phyloP scores from a whole-genome alignment of 139 green algal species.

The Coelastrella sp. region DNA sequence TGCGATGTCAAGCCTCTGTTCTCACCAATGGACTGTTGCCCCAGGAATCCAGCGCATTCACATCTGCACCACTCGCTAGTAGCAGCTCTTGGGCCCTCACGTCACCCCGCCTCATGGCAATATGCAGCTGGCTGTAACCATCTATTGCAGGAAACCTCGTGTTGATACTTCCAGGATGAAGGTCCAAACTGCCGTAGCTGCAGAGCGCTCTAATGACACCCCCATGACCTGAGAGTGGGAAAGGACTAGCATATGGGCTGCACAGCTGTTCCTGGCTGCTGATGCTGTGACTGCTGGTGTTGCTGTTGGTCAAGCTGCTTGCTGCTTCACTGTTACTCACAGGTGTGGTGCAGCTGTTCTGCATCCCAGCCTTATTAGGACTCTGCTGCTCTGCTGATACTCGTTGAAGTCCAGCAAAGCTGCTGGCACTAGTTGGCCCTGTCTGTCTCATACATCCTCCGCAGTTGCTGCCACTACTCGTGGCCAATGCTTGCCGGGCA shows the following conservation, averaged over 20 bases:
- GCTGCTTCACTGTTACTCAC: neutral
- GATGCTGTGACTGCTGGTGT: neutral
- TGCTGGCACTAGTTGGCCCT: neutral
- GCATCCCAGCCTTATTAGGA: no score
- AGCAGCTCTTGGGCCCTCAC: constrained; percentile 20
- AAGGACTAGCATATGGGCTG: neutral
- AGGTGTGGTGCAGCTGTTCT: neutral
- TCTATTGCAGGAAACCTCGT: constrained; percentile 25
- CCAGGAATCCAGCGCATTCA: constrained; percentile 10
- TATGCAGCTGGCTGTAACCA: constrained; percentile 30
- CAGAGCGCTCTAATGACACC: constrained; percentile 27
- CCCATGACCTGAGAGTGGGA: constrained; percentile 12
- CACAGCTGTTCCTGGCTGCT: neutral
- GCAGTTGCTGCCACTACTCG: neutral
- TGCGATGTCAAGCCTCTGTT: neutral
- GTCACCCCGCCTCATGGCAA: constrained; percentile 20
- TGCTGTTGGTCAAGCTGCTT: neutral
- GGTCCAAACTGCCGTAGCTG: constrained; percentile 26
- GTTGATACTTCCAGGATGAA: constrained; percentile 35
- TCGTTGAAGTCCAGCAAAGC: neutral
- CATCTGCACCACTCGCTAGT: constrained; percentile 33
- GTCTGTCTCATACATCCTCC: neutral
- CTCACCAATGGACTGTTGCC: constrained; percentile 29
- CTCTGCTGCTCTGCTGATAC: neutral
- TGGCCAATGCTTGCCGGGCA: constrained; percentile 2